These are phyloP conservation scores for Quercus bicolor DNA, from an alignment of 306 rosid genomes.

Conservation along the genomic window DNA sequence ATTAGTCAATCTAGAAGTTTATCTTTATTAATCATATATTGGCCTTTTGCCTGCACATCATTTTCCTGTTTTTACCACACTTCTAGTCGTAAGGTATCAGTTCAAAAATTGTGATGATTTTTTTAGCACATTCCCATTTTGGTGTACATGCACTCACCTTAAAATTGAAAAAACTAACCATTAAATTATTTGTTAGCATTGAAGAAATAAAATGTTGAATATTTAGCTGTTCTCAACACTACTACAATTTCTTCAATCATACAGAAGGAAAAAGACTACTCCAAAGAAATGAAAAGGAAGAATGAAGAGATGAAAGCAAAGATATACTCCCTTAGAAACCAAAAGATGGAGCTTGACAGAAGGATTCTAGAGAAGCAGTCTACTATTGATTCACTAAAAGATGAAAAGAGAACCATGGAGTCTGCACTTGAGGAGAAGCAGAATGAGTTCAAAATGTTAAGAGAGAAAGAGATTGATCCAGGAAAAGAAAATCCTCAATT, in stretches of 20 bases:
- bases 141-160: too few relatives aligned
- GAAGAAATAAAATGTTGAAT: too few relatives aligned
- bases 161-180: too few relatives aligned
- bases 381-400: conserved; percentile 60
- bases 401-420: conserved; percentile 65
- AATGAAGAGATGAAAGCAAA: conserved; percentile 60
- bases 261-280: conserved; percentile 60
- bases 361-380: conserved; percentile 62
- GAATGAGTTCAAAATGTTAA: conserved; percentile 50
- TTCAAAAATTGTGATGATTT: too few relatives aligned
- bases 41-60: too few relatives aligned
- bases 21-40: too few relatives aligned
- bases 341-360: conserved; percentile 76
- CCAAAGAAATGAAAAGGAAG: conserved; percentile 54
- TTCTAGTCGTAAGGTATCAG: too few relatives aligned
- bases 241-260: neutral
- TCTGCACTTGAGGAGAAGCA: conserved; percentile 60
- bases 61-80: too few relatives aligned
- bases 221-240: too few relatives aligned
- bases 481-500: conserved; percentile 27
- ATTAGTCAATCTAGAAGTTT: too few relatives aligned
- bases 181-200: too few relatives aligned
- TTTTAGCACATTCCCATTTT: too few relatives aligned
- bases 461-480: conserved; percentile 15
- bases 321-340: conserved; percentile 46